phyloP scores from a whole-genome alignment of 768 basidiomycete species.

The Lactarius psammicola region DNA sequence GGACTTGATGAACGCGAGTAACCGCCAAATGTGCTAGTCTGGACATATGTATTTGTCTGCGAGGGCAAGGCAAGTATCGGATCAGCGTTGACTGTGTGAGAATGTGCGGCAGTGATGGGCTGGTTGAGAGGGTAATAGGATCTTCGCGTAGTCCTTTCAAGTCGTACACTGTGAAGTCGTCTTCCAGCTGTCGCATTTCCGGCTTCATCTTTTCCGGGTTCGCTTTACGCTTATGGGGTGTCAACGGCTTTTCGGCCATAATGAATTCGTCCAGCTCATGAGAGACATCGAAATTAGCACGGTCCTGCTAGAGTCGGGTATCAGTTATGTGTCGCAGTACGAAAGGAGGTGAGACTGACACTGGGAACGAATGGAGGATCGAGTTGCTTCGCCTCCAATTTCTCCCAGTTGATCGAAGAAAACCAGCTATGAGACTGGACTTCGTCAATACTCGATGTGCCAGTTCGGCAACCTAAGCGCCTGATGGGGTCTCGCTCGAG shows the following conservation, averaged over 20 bases:
- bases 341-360: conserved; percentile 50
- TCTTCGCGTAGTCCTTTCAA: conserved; percentile 63
- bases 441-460: conserved; percentile 71
- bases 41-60: conserved; percentile 27
- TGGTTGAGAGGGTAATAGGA: conserved; percentile 91
- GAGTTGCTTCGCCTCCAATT: conserved; percentile 62
- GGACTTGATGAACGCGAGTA: conserved; percentile 15
- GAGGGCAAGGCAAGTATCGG: conserved; percentile 20
- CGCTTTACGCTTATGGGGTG: conserved; percentile 87
- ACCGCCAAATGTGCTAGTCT: conserved; percentile 2
- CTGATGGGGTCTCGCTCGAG: conserved; percentile 77
- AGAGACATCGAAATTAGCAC: conserved; percentile 96
- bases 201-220: conserved; percentile 86
- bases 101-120: conserved; percentile 40
- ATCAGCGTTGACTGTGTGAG: neutral
- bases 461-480: conserved; percentile 76
- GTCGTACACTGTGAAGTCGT: conserved; percentile 94
- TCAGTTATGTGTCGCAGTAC: conserved; percentile 17
- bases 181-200: conserved; percentile 89
- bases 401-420: conserved; percentile 73
- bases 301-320: conserved; percentile 64
- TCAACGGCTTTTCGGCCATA: conserved; percentile 97
- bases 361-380: conserved; percentile 90
- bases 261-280: conserved; percentile 97
- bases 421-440: conserved; percentile 88